Evolutionary conservation across 768 basidiomycete genomes (phyloP), one percentile per base, ranked within the genome.

Genomic region (Sporobolomyces phaffii): DNA sequence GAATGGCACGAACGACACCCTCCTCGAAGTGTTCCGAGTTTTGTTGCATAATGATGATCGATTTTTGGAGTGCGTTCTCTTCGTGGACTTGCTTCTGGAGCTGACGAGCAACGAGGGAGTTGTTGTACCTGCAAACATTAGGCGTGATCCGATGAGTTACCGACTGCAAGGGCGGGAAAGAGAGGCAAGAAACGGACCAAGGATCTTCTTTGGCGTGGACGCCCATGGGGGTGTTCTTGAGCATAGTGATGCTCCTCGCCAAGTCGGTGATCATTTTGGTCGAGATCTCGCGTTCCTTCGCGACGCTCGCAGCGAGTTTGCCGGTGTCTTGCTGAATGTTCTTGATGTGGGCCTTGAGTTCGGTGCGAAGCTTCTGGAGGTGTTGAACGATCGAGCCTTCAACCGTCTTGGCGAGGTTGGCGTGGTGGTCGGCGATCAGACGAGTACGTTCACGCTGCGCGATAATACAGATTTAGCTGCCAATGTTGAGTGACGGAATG

Each of bases 351-450:
- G 93, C 94, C 79, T 97, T 98, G 78, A 99, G 91, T 78, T 99
- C 96, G 2, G 85, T 81, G 34, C 87, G 81, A n/a, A 98, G 83
- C 78, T 98, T 98, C 78, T 96, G 88, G 13, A 99, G 83, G 77
- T 98, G 96, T 77, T 97, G 92, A 2, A 99, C 94, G 75, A 98
- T 97, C 7, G 91, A 94, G 36, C 87, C 88, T 72, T 99, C 93
- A 75, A 99, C 88, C 9, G 96, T 98, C 36, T 91, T 86, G 3
- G 93, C 94, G 13, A 99, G 84, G 75, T 92, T 94, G 15, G 93
- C 91, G 75, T 98, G 93, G 60, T 94, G 90, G 79, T 98, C 96
- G 0, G 96, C 91, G 70, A 97, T 90, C 62, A 83, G 78, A 53
- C 93, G 87, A 0, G 92, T 92, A 79, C 91, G 92, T 82, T 97